These are phyloP conservation scores for Hypomontagnella monticulosa DNA, from an alignment of 495 filamentous ascomycete species.

Conservation along the genomic window DNA sequence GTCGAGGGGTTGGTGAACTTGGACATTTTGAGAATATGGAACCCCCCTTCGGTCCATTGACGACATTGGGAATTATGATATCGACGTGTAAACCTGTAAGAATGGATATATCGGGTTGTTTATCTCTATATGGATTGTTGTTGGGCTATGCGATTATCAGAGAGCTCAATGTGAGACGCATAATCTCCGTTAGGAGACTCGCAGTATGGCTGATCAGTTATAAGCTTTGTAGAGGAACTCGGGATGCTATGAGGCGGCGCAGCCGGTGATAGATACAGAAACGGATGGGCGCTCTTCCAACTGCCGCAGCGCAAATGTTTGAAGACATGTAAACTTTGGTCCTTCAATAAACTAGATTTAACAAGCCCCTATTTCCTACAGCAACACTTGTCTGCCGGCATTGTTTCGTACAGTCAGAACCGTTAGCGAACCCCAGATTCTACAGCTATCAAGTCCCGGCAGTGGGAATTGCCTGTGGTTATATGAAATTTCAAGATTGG, in stretches of 20 bases:
- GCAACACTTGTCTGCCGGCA: slow-evolving; percentile 9
- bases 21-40: no score
- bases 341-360: slow-evolving; percentile 13
- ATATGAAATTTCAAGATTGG: slow-evolving; percentile 32
- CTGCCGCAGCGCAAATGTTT: slow-evolving; percentile 15
- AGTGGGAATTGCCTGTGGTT: slow-evolving; percentile 12
- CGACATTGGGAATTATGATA: background rate
- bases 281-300: slow-evolving; percentile 8
- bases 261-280: slow-evolving; percentile 19
- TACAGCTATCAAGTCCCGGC: slow-evolving; percentile 22
- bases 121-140: slow-evolving; percentile 1
- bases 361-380: slow-evolving; percentile 1
- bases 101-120: background rate
- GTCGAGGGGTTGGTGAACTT: no score
- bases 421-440: slow-evolving; percentile 35
- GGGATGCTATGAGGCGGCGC: slow-evolving; percentile 23
- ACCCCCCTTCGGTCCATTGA: background rate
- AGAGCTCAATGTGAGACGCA: background rate
- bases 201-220: background rate
- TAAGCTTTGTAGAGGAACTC: background rate
- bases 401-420: slow-evolving; percentile 16
- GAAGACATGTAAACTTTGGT: slow-evolving; percentile 10
- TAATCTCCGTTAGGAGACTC: slow-evolving; percentile 13
- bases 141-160: slow-evolving; percentile 1
- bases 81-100: background rate